Percentiles rank a stretch among this genome's conserved stretches.
Evolutionary conservation across 352 stramenopile species (phyloP).

Genomic region (Pythium pyrilobum): DNA sequence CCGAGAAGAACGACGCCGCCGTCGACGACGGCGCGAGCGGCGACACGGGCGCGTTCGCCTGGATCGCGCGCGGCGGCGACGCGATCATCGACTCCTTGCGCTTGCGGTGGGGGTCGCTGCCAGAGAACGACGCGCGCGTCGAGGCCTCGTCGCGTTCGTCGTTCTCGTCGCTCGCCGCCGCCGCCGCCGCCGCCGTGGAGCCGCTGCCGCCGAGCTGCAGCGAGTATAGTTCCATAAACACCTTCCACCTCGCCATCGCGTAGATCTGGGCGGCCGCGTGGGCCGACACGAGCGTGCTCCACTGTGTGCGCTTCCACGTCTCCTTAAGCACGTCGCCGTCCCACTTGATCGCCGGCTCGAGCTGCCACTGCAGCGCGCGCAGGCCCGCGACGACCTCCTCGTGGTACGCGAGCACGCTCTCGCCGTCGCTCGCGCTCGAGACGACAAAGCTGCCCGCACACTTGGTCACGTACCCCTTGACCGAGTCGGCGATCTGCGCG

Average conservation of each 20-base stretch:
- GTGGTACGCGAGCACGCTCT: constrained; percentile 19
- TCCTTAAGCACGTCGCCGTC: constrained; percentile 18
- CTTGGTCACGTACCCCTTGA: constrained; percentile 23
- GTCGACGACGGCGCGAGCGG: constrained; percentile 17
- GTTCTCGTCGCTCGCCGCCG: neutral
- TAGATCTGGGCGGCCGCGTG: constrained; percentile 45
- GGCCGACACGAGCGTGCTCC: neutral
- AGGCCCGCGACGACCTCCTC: constrained; percentile 10
- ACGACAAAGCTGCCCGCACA: too few relatives aligned
- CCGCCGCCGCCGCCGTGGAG: neutral
- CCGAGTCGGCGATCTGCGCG: constrained; percentile 14
- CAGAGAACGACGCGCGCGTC: too few relatives aligned
- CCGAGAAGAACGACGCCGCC: constrained; percentile 55
- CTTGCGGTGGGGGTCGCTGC: too few relatives aligned
- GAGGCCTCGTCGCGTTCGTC: neutral
- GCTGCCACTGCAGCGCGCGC: constrained; percentile 12
- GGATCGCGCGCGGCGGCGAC: constrained; percentile 30
- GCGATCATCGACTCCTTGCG: constrained; percentile 74
- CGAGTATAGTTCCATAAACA: constrained; percentile 69
- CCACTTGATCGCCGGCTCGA: neutral
- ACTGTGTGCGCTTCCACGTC: constrained; percentile 11
- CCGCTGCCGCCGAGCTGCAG: constrained; percentile 26
- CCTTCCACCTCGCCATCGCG: constrained; percentile 48
- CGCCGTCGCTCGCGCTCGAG: constrained; percentile 3
- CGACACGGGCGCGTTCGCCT: constrained; percentile 4